Evolutionary conservation across 768 basidiomycete species (phyloP).

Genomic region (Rubroboletus satanas): DNA sequence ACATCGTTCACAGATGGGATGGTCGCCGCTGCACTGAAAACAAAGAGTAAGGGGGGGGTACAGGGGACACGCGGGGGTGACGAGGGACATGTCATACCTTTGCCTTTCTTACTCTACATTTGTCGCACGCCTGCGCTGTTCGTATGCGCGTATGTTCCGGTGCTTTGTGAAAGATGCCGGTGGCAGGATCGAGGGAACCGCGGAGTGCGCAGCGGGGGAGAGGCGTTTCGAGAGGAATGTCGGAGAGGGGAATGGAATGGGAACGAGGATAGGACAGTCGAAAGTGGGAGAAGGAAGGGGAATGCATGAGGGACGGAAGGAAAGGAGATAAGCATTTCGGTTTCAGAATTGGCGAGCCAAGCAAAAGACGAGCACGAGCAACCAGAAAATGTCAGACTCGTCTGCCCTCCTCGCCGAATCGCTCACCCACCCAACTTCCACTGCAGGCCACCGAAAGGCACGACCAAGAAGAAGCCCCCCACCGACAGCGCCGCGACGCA

Average conservation of each 20-base stretch:
- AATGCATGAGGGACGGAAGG: background rate
- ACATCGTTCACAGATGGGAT: conserved; percentile 67
- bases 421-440: no score
- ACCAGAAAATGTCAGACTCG: no score
- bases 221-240: background rate
- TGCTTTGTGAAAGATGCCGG: conserved; percentile 63
- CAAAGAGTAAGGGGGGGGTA: background rate
- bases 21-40: conserved; percentile 57
- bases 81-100: conserved; percentile 45
- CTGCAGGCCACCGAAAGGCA: conserved; percentile 32
- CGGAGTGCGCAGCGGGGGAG: conserved; percentile 37
- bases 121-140: conserved; percentile 73
- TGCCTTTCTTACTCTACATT: conserved; percentile 67
- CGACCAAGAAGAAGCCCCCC: conserved; percentile 15
- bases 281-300: background rate
- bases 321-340: background rate
- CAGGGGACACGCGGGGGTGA: background rate
- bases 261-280: background rate
- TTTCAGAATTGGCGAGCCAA: no score
- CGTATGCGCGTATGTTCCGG: conserved; percentile 63
- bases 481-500: conserved; percentile 3
- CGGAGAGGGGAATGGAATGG: background rate
- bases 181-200: conserved; percentile 59
- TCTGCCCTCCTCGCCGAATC: no score
- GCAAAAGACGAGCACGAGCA: no score